A percentile compares a stretch with the other conserved stretches of the same genome.
These are phyloP conservation scores for Syncephalastrum racemosum DNA, from an alignment of 371 early-diverging fungal genomes.

Conservation along the genomic window DNA sequence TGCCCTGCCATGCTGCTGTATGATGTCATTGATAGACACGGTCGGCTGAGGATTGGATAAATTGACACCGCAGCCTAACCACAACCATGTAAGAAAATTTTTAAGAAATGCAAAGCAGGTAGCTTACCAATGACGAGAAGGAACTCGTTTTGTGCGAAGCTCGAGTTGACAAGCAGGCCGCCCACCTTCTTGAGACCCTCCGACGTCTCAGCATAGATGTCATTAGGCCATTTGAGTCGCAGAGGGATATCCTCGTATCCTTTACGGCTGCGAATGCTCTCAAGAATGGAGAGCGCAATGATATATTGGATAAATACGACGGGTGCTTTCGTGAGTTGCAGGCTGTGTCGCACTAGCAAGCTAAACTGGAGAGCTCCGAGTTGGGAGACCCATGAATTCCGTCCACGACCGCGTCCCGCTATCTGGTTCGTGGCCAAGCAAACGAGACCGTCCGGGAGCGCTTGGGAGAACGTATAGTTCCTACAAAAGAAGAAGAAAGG, in stretches of 20 bases:
- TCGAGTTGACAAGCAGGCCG: slow-evolving; percentile 85
- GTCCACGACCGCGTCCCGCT: slow-evolving; percentile 84
- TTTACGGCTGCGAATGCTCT: slow-evolving; percentile 66
- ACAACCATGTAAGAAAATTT: slow-evolving; percentile 2
- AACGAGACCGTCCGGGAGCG: slow-evolving; percentile 75
- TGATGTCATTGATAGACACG: slow-evolving; percentile 79
- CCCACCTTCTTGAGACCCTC: slow-evolving; percentile 74
- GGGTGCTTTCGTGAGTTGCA: slow-evolving; percentile 53
- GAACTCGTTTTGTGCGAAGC: slow-evolving; percentile 67
- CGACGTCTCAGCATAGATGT: slow-evolving; percentile 70
- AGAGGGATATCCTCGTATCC: slow-evolving; percentile 82
- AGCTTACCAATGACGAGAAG: slow-evolving; percentile 76
- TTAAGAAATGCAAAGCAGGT: too few relatives aligned
- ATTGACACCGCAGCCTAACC: slow-evolving; percentile 80
- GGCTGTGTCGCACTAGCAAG: slow-evolving; percentile 68
- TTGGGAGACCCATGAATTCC: slow-evolving; percentile 93
- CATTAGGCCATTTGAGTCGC: slow-evolving; percentile 96
- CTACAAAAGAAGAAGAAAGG: slow-evolving; percentile 22
- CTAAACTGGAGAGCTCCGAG: slow-evolving; percentile 90
- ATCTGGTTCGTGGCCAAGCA: slow-evolving; percentile 79
- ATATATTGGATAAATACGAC: slow-evolving; percentile 91
- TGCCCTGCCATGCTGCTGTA: slow-evolving; percentile 52
- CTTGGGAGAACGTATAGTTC: slow-evolving; percentile 64
- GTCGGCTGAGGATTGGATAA: slow-evolving; percentile 81
- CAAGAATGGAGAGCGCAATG: slow-evolving; percentile 79